Percentiles rank a stretch among this genome's conserved stretches.
These are phyloP conservation scores for Penicillium maclennaniae DNA, from an alignment of 495 filamentous ascomycete species.

Conservation along the genomic window DNA sequence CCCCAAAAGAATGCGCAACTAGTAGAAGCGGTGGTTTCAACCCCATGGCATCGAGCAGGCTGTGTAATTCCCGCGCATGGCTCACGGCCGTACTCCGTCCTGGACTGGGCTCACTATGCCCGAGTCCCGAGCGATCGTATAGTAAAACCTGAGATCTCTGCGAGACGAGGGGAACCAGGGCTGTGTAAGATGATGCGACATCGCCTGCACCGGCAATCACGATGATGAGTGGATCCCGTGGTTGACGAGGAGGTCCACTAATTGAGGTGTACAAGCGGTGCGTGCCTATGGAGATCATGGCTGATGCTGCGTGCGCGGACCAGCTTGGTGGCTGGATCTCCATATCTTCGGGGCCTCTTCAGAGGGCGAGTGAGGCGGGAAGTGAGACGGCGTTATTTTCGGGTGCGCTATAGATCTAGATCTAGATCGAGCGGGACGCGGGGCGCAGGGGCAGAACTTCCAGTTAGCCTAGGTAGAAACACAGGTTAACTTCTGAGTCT, in stretches of 20 bases:
- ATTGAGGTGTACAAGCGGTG: constrained; percentile 34
- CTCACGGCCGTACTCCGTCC: constrained; percentile 13
- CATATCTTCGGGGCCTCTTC: not conserved
- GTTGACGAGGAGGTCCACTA: constrained; percentile 18
- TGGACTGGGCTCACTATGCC: constrained; percentile 29
- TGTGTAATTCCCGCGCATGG: constrained; percentile 32
- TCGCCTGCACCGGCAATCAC: constrained; percentile 46
- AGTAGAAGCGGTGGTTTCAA: constrained; percentile 37
- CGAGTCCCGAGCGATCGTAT: constrained; percentile 43
- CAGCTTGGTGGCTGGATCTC: not conserved
- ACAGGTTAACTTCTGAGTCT: too few species aligned
- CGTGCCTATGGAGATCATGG: constrained; percentile 29
- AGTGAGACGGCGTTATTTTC: not conserved
- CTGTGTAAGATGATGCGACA: constrained; percentile 40
- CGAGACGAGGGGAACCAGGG: constrained; percentile 31
- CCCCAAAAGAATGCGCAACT: constrained; percentile 51
- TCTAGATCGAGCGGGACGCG: constrained; percentile 2
- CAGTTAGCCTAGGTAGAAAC: too few species aligned
- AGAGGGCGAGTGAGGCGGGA: not conserved
- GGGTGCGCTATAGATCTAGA: not conserved
- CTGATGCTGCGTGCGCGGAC: constrained; percentile 2
- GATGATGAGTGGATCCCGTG: constrained; percentile 35
- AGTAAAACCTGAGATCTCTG: constrained; percentile 30
- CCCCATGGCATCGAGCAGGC: constrained; percentile 19
- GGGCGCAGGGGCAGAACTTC: not conserved